Evolutionary conservation across 202 grass and related monocot genomes (phyloP).

Genomic region (Bolboschoenoplectus hybrid): DNA sequence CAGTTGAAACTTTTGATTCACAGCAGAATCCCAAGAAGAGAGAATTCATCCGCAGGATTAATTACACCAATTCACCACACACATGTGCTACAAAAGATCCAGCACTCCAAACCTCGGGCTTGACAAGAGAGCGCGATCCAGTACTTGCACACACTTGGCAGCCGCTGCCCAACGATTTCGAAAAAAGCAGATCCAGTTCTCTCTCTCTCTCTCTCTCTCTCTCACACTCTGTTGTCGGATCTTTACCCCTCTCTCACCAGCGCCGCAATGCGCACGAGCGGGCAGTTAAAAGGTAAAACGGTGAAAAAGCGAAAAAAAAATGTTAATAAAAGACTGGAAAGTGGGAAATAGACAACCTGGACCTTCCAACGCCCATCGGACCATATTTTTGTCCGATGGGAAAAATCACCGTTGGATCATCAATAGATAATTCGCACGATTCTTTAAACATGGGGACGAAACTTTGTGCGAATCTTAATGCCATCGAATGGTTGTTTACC

Average conservation of each 20-base stretch:
- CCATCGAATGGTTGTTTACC: no score
- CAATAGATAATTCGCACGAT: no score
- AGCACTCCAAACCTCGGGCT: not conserved
- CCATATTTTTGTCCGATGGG: no score
- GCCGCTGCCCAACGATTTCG: not conserved
- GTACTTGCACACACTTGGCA: not conserved
- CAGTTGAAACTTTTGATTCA: no score
- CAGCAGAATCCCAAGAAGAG: no score
- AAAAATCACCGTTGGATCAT: no score
- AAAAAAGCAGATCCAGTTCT: not conserved
- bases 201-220: not conserved
- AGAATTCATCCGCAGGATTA: not conserved
- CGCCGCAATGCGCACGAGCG: slow-evolving; percentile 14
- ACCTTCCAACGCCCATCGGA: not conserved
- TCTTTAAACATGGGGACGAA: no score
- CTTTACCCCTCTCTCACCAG: not conserved
- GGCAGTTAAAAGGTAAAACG: slow-evolving; percentile 10
- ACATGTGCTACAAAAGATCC: not conserved
- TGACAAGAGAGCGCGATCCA: not conserved
- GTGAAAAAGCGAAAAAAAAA: not conserved
- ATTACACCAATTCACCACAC: not conserved
- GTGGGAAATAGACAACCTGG: not conserved
- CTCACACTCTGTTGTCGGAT: not conserved
- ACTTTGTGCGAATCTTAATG: no score
- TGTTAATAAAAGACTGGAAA: slow-evolving; percentile 2